Evolutionary conservation across 2,329 filamentous ascomycete genomes (phyloP).

Genomic region (Fusarium protoensiforme): DNA sequence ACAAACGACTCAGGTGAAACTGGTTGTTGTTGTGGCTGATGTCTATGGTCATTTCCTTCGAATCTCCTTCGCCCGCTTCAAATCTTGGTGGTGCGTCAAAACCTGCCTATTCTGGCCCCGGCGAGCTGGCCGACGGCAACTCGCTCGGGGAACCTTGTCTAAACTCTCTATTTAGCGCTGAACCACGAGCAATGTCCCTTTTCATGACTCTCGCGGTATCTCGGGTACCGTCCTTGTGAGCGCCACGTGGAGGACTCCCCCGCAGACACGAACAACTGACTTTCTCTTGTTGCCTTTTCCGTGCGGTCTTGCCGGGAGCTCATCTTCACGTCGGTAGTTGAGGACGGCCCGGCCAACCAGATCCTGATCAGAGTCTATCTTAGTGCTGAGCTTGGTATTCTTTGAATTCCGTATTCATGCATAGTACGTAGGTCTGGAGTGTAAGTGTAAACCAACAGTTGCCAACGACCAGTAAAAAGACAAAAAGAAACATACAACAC

Average conservation of each 20-base stretch:
- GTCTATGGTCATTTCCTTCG: background rate
- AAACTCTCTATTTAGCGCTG: conserved; percentile 18
- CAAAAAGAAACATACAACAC: conserved; percentile 16
- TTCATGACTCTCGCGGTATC: conserved; percentile 31
- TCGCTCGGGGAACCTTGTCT: background rate
- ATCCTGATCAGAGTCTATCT: conserved; percentile 3
- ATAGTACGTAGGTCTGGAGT: background rate
- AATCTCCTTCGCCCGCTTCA: background rate
- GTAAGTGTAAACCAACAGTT: background rate
- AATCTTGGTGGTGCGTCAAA: conserved; percentile 12
- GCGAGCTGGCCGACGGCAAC: conserved; percentile 1
- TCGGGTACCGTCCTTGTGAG: conserved; percentile 20
- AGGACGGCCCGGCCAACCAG: conserved; percentile 2
- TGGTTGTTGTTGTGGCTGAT: background rate
- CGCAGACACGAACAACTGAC: conserved; percentile 5
- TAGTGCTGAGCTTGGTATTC: conserved; percentile 7
- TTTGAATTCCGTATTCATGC: background rate
- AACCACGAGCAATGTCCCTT: conserved; percentile 17
- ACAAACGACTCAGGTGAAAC: conserved; percentile 23
- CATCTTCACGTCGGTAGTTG: conserved; percentile 23
- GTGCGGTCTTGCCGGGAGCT: conserved; percentile 6
- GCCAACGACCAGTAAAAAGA: background rate
- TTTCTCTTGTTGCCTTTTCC: background rate
- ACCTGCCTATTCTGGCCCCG: conserved; percentile 4
- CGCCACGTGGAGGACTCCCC: conserved; percentile 29